These are phyloP conservation scores for Coemansia asiatica DNA, from an alignment of 192 early-diverging fungal genomes.

Conservation along the genomic window DNA sequence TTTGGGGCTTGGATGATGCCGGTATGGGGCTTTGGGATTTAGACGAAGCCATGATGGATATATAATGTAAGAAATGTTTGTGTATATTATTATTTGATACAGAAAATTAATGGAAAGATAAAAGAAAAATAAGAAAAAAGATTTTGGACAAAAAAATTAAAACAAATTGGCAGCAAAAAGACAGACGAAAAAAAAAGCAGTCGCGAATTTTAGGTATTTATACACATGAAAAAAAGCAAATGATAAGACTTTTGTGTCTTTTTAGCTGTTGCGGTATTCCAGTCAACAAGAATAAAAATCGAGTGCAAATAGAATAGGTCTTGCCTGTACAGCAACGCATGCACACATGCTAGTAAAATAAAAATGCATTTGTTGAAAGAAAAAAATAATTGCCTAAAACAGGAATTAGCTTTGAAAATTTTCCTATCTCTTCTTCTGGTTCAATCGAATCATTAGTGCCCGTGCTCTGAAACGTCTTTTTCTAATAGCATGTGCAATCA, in stretches of 20 bases:
- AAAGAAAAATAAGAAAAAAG: too few species aligned
- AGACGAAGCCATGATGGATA: not conserved
- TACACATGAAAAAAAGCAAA: not conserved
- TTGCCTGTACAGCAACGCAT: too few species aligned
- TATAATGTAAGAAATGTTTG: not conserved
- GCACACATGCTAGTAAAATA: too few species aligned
- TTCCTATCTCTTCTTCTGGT: not conserved
- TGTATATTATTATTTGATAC: not conserved
- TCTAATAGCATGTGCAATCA: not conserved
- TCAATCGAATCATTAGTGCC: not conserved
- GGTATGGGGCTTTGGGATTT: not conserved
- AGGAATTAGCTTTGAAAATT: conserved; percentile 4
- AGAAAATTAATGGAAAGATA: not conserved
- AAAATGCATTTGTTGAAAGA: not conserved
- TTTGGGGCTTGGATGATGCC: conserved; percentile 12
- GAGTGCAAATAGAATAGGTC: not conserved
- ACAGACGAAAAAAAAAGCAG: not conserved
- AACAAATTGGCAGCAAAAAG: too few species aligned
- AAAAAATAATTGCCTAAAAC: not conserved
- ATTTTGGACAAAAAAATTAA: too few species aligned
- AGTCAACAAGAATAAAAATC: not conserved
- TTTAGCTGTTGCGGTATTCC: conserved; percentile 4
- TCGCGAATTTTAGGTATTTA: not conserved
- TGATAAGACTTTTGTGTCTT: not conserved
- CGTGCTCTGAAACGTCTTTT: not conserved